Evolutionary conservation across 1,284 basidiomycete species (phyloP).

Genomic region (Neotropicomus parvogracilis): DNA sequence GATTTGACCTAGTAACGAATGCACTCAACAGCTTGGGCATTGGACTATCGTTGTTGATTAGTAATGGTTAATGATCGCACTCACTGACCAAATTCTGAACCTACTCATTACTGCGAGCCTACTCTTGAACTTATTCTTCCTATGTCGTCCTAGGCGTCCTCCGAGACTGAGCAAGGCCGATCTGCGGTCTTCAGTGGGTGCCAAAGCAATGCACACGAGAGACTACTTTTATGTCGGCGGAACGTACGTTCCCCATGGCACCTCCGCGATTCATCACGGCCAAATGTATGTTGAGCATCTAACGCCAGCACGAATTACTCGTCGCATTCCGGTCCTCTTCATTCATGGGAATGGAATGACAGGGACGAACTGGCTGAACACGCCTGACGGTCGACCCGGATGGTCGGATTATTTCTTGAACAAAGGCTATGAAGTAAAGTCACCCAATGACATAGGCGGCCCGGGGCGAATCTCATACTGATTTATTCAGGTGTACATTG

Average conservation of each 20-base stretch:
- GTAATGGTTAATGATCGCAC: constrained; percentile 1
- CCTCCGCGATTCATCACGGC: constrained; percentile 36
- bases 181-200: not conserved
- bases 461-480: not conserved
- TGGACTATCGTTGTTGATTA: too few relatives aligned
- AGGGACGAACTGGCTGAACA: constrained; percentile 46
- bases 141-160: constrained; percentile 9
- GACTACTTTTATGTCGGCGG: constrained; percentile 47
- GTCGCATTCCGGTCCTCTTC: constrained; percentile 40
- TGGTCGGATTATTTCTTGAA: constrained; percentile 50
- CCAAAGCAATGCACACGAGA: constrained; percentile 37
- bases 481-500: constrained; percentile 41
- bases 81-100: constrained; percentile 4
- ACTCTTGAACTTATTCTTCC: constrained; percentile 21
- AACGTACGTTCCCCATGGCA: constrained; percentile 31
- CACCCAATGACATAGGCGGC: not conserved
- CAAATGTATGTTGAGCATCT: constrained; percentile 51
- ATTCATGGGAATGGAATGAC: constrained; percentile 51
- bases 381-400: constrained; percentile 46
- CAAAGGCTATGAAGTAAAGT: constrained; percentile 43
- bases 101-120: constrained; percentile 17
- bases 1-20: not conserved
- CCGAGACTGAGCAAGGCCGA: constrained; percentile 2
- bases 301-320: constrained; percentile 36
- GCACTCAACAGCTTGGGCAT: too few relatives aligned